phyloP scores from a whole-genome alignment of 1,139 yeast genomes.

The Zhuliangozyma parablackwelliae region DNA sequence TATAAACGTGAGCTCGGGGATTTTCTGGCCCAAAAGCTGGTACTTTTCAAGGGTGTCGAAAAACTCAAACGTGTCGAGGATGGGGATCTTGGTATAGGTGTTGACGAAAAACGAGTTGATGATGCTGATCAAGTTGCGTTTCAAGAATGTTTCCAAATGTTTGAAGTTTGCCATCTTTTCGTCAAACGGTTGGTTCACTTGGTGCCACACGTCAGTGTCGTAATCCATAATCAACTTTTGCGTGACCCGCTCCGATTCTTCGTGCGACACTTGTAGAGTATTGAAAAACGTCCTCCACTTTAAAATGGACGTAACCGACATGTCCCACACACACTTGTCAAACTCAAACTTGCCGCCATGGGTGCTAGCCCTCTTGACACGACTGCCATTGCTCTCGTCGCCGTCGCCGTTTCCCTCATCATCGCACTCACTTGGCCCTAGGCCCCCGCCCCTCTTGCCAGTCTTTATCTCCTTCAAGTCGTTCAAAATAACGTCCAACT shows the following conservation, averaged over 20 bases:
- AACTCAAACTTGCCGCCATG: conserved; percentile 5
- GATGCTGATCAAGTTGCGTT: conserved; percentile 16
- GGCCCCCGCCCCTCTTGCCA: background rate
- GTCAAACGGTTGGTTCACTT: conserved; percentile 7
- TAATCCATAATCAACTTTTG: conserved; percentile 16
- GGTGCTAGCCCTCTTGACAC: background rate
- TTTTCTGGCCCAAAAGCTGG: conserved; percentile 17
- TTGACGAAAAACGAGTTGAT: conserved; percentile 32
- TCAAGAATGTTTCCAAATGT: conserved; percentile 19
- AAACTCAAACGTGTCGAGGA: conserved; percentile 26
- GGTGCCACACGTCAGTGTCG: conserved; percentile 6
- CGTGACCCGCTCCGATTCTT: conserved; percentile 12
- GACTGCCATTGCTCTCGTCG: background rate
- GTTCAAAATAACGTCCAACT: conserved; percentile 27
- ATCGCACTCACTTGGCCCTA: background rate
- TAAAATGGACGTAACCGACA: conserved; percentile 33
- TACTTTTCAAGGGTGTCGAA: conserved; percentile 29
- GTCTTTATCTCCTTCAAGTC: conserved; percentile 20
- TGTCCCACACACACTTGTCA: conserved; percentile 34
- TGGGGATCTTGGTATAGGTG: conserved; percentile 34
- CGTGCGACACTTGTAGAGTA: conserved; percentile 14
- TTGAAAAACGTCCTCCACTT: conserved; percentile 29
- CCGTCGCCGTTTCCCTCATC: background rate
- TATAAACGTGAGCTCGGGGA: conserved; percentile 19
- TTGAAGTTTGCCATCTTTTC: conserved; percentile 14